Percentiles rank a stretch among this genome's conserved stretches.
Evolutionary conservation across 169 alveolate genomes (phyloP).

Genomic region (Plasmodium cynomolgi): DNA sequence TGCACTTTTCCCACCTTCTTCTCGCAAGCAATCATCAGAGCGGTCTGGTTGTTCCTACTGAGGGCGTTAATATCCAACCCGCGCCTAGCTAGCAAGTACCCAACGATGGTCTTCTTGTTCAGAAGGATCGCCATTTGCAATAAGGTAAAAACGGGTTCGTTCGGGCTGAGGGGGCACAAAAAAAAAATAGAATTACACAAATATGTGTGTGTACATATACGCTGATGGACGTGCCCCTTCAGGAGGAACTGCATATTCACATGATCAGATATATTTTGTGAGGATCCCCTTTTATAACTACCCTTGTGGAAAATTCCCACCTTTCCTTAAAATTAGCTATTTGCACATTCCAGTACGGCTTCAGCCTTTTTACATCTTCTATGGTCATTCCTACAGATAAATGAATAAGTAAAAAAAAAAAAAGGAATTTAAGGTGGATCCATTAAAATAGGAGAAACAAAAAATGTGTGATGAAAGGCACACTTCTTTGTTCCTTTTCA

Average conservation of each 20-base stretch:
- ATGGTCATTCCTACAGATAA: constrained; percentile 63
- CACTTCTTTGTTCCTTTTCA: not conserved
- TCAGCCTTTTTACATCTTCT: constrained; percentile 64
- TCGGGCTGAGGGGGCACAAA: constrained; percentile 26
- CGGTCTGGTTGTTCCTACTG: constrained; percentile 72
- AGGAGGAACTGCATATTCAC: not conserved
- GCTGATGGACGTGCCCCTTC: not conserved
- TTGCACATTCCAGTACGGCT: constrained; percentile 73
- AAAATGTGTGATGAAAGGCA: not conserved
- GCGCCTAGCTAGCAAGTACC: constrained; percentile 66
- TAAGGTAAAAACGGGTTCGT: constrained; percentile 62
- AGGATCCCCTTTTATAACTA: not conserved
- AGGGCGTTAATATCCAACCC: constrained; percentile 72
- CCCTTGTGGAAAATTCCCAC: constrained; percentile 5
- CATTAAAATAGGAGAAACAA: not conserved
- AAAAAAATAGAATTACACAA: not conserved
- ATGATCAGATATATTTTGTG: not conserved
- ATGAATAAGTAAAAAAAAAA: constrained; percentile 6
- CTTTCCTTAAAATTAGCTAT: constrained; percentile 68
- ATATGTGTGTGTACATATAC: not conserved
- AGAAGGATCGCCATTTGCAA: constrained; percentile 69
- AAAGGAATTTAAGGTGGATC: not conserved
- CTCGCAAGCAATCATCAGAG: constrained; percentile 72
- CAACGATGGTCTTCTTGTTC: constrained; percentile 57
- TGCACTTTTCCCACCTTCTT: constrained; percentile 16